Conservation (phyloP, 1,284 basidiomycete genomes). For the Omphalotus olearius region DNA sequence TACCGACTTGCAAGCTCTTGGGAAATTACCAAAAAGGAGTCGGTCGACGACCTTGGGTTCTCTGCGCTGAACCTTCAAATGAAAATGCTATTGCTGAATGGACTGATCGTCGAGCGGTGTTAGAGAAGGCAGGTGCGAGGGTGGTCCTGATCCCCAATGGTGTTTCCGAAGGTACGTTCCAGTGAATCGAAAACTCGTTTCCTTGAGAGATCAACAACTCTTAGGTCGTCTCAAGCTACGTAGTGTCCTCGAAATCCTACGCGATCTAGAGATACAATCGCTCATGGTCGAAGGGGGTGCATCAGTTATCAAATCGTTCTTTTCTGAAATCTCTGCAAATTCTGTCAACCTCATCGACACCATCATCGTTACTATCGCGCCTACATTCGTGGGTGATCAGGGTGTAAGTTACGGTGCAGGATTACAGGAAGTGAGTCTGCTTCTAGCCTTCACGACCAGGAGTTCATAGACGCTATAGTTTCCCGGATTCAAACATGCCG, state of each 20-base stretch:
- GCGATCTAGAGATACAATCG: conserved; percentile 53
- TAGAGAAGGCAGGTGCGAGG: conserved; percentile 53
- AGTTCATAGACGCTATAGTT: conserved; percentile 13
- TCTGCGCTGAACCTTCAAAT: conserved; percentile 41
- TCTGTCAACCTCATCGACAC: conserved; percentile 60
- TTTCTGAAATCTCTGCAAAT: conserved; percentile 32
- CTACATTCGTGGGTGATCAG: conserved; percentile 68
- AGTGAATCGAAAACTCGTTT: conserved; percentile 1
- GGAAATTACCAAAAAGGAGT: conserved; percentile 54
- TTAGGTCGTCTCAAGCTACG: conserved; percentile 45
- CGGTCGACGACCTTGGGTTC: conserved; percentile 75
- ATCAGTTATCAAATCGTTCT: conserved; percentile 75
- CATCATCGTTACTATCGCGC: conserved; percentile 81
- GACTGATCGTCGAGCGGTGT: conserved; percentile 34
- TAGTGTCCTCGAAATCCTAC: conserved; percentile 49
- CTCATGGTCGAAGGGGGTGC: conserved; percentile 98
- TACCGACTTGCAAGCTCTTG: conserved; percentile 70
- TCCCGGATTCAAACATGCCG: conserved; percentile 27
- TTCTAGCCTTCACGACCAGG: background rate
- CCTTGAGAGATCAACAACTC: background rate
- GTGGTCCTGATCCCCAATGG: conserved; percentile 38
- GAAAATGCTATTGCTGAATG: conserved; percentile 16
- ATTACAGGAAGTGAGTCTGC: conserved; percentile 11
- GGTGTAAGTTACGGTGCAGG: conserved; percentile 43
- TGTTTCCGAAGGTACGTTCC: conserved; percentile 23